phyloP scores from a whole-genome alignment of 2,329 filamentous ascomycete genomes.

The Aurifilum marmelostoma region DNA sequence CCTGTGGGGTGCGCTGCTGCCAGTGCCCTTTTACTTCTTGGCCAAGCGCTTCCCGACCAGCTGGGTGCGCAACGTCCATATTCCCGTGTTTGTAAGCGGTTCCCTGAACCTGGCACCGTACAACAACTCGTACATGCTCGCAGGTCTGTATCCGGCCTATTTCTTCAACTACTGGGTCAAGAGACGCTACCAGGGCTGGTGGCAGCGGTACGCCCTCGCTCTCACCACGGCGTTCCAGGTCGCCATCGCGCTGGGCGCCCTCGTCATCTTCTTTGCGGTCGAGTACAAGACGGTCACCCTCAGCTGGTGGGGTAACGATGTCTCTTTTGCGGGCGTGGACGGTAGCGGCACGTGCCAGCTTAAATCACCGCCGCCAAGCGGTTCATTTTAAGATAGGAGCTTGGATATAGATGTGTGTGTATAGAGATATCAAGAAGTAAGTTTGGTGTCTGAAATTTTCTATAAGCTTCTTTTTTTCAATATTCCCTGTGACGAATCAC shows the following conservation, averaged over 20 bases:
- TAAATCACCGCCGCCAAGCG: not conserved
- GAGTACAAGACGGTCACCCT: slow-evolving; percentile 48
- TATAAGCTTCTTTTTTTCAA: not conserved
- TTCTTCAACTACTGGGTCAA: slow-evolving; percentile 53
- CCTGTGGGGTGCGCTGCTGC: slow-evolving; percentile 51
- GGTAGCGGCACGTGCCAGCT: not conserved
- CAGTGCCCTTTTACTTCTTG: slow-evolving; percentile 26
- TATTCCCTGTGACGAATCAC: not conserved
- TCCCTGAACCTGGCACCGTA: slow-evolving; percentile 52
- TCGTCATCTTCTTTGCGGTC: slow-evolving; percentile 58
- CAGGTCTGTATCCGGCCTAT: slow-evolving; percentile 50
- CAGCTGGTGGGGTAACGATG: slow-evolving; percentile 54
- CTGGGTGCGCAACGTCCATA: slow-evolving; percentile 50
- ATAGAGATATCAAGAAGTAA: not conserved
- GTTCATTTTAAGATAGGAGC: not conserved
- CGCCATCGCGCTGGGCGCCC: slow-evolving; percentile 53
- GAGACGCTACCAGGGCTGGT: slow-evolving; percentile 49
- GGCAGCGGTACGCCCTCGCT: slow-evolving; percentile 60
- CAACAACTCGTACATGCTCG: slow-evolving; percentile 48
- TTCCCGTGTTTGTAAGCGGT: slow-evolving; percentile 52
- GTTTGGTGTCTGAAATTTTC: not conserved
- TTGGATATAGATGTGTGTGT: not conserved
- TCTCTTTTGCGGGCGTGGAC: slow-evolving; percentile 12
- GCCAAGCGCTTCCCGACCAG: slow-evolving; percentile 24
- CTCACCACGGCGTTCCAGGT: slow-evolving; percentile 55